phyloP scores from a whole-genome alignment of 345 rosid species.

The Reutealis trisperma region DNA sequence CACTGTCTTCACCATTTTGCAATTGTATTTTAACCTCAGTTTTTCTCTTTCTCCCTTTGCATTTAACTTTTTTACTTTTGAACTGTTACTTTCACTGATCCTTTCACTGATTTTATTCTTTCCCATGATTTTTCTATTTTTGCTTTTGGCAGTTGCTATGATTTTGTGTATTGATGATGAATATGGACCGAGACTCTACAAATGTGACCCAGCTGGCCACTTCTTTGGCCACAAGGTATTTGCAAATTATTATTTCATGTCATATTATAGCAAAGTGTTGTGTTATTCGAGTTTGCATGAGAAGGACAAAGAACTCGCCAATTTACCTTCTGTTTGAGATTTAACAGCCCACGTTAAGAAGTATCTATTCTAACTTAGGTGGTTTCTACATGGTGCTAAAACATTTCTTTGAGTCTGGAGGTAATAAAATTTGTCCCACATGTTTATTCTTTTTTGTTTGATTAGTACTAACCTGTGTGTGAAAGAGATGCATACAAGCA shows the following conservation, averaged over 20 bases:
- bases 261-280: not conserved
- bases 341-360: no score
- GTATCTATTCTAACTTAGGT: not conserved
- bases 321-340: not conserved
- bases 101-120: not conserved
- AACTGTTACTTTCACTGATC: not conserved
- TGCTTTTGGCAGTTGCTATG: constrained; percentile 56
- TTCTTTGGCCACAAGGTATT: constrained; percentile 96
- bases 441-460: not conserved
- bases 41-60: not conserved
- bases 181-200: constrained; percentile 81
- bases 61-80: not conserved
- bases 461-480: not conserved
- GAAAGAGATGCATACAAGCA: not conserved
- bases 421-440: not conserved
- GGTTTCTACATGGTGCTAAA: not conserved
- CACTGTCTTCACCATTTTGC: not conserved
- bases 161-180: constrained; percentile 96
- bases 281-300: not conserved
- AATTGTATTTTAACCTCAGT: not conserved
- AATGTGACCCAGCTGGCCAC: constrained; percentile 99
- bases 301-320: not conserved
- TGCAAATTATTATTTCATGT: not conserved
- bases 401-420: not conserved
- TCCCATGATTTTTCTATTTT: not conserved